Evolutionary conservation across 192 early-diverging fungal species (phyloP).

Genomic region (Gamsiella multidivaricata): DNA sequence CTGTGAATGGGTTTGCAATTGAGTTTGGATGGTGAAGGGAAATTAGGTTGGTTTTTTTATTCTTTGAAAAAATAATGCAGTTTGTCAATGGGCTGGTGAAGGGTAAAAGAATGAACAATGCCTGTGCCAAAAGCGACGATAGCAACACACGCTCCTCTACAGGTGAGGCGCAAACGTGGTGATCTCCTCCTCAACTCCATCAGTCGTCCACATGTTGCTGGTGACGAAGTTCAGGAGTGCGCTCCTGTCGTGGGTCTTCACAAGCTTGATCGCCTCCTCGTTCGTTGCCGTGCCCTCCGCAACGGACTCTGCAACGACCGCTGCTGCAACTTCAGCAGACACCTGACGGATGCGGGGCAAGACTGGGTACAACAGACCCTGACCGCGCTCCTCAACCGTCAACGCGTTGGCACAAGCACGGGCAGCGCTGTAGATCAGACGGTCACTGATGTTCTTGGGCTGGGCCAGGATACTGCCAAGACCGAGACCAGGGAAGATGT

Average conservation of each 20-base stretch:
- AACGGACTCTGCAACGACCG: conserved; percentile 78
- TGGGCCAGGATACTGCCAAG: conserved; percentile 84
- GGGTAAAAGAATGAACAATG: too few species aligned
- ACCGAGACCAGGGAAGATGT: conserved; percentile 96
- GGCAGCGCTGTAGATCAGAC: conserved; percentile 85
- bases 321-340: conserved; percentile 82
- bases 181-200: conserved; percentile 37
- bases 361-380: conserved; percentile 86
- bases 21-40: too few species aligned
- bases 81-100: too few species aligned
- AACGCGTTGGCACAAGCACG: conserved; percentile 82
- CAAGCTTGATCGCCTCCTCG: conserved; percentile 58
- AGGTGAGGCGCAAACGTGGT: conserved; percentile 38
- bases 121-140: too few species aligned
- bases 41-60: too few species aligned
- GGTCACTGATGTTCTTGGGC: conserved; percentile 76
- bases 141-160: conserved; percentile 8
- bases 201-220: conserved; percentile 50
- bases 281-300: conserved; percentile 69
- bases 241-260: conserved; percentile 27
- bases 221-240: conserved; percentile 37
- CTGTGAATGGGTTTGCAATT: too few species aligned
- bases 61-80: too few species aligned
- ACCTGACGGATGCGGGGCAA: conserved; percentile 89
- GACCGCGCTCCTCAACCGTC: conserved; percentile 70